phyloP scores from a whole-genome alignment of 139 green algal genomes.

The Zygnema circumcarinatum region DNA sequence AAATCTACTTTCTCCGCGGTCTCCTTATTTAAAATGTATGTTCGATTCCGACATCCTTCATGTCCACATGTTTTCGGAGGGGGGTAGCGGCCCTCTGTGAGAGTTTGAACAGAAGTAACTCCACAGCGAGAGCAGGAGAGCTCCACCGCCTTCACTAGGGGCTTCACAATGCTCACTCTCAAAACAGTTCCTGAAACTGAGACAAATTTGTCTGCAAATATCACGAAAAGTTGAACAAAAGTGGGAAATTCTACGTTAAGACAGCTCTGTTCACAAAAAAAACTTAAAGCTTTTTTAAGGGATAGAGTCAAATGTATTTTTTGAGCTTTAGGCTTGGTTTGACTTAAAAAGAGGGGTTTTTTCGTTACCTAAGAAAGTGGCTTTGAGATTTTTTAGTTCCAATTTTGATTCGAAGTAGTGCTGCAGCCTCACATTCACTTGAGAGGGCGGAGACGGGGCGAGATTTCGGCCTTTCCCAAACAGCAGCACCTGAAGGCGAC shows the following conservation, averaged over 20 bases:
- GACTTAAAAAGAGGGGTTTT: no score
- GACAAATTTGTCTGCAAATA: slow-evolving; percentile 72
- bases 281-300: no score
- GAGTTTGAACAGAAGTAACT: slow-evolving; percentile 22
- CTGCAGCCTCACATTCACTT: slow-evolving; percentile 21
- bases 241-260: no score
- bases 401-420: background rate
- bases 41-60: slow-evolving; percentile 71
- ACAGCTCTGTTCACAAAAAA: no score
- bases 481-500: background rate
- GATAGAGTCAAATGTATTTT: no score
- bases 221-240: background rate
- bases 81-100: slow-evolving; percentile 74
- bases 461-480: background rate
- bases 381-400: slow-evolving; percentile 25
- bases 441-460: background rate
- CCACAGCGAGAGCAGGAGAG: slow-evolving; percentile 79
- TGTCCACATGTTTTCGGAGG: slow-evolving; percentile 69
- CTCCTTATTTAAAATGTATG: slow-evolving; percentile 15
- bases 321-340: no score
- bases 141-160: slow-evolving; percentile 73
- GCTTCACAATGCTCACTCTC: slow-evolving; percentile 70
- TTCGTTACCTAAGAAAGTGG: slow-evolving; percentile 15
- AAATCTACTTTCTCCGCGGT: background rate
- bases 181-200: slow-evolving; percentile 82